A percentile compares a stretch with the other conserved stretches of the same genome.
Conservation (phyloP, 73 alveolate species). For the Paramecium sonneborni region DNA sequence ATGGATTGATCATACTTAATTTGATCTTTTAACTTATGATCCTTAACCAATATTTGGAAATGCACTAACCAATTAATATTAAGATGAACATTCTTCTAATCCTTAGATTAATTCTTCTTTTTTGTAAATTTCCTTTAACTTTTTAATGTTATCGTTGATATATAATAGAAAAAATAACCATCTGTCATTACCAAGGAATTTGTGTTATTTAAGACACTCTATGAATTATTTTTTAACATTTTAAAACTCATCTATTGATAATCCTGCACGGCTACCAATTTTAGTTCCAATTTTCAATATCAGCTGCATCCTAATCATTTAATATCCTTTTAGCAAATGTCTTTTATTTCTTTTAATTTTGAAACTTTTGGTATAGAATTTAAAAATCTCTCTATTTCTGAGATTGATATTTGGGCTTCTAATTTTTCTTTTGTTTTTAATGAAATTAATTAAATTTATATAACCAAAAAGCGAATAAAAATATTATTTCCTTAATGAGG, state of each 20-base stretch:
- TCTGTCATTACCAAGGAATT: not conserved
- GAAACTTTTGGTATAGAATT: not conserved
- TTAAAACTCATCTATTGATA: constrained; percentile 38
- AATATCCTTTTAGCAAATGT: constrained; percentile 47
- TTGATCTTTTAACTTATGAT: constrained; percentile 30
- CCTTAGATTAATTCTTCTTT: not conserved
- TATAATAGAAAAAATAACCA: too few species aligned
- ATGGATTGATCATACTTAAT: constrained; percentile 65
- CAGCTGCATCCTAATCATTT: constrained; percentile 57
- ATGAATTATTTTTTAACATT: constrained; percentile 51
- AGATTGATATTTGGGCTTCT: not conserved
- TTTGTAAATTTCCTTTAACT: not conserved
- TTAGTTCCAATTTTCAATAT: constrained; percentile 59
- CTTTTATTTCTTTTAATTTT: not conserved
- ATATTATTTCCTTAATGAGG: too few species aligned
- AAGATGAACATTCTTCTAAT: not conserved
- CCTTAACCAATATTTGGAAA: constrained; percentile 51
- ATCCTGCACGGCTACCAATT: constrained; percentile 51
- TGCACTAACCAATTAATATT: not conserved
- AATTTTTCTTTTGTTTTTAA: not conserved
- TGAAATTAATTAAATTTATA: not conserved
- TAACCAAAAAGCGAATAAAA: constrained; percentile 28
- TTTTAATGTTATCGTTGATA: not conserved
- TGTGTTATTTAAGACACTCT: not conserved
- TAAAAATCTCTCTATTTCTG: not conserved